Evolutionary conservation across 371 early-diverging fungal species (phyloP).

Genomic region (Haplosporangium sp.): DNA sequence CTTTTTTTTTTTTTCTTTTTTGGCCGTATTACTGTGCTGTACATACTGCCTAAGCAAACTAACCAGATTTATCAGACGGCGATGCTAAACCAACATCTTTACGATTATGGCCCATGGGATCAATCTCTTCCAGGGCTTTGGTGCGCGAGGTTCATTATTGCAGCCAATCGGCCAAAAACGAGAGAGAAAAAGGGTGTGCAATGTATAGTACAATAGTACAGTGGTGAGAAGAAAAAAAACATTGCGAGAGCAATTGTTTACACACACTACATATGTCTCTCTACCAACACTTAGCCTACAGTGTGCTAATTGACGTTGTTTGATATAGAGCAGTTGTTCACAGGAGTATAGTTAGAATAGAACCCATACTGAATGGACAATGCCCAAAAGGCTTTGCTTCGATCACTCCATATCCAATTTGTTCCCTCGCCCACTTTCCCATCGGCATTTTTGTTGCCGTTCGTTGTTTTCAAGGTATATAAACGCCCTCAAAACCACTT

Average conservation of each 20-base stretch:
- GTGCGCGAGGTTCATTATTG: too few species aligned
- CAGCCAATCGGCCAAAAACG: too few species aligned
- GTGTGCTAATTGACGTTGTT: neutral
- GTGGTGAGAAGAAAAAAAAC: neutral
- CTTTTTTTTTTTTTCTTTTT: conserved; percentile 10
- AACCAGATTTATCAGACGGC: neutral
- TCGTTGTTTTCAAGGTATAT: neutral
- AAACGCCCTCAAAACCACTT: conserved; percentile 8
- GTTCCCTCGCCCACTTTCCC: neutral
- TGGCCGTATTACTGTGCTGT: conserved; percentile 3
- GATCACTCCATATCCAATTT: neutral
- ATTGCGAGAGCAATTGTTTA: conserved; percentile 4
- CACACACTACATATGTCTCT: neutral
- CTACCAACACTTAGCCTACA: too few species aligned
- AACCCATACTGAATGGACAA: too few species aligned
- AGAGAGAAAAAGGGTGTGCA: neutral
- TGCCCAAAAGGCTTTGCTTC: too few species aligned
- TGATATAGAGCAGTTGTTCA: neutral
- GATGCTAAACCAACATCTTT: neutral
- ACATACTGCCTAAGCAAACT: neutral
- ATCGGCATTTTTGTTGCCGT: neutral
- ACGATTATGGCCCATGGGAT: too few species aligned
- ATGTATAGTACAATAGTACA: neutral
- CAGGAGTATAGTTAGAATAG: too few species aligned
- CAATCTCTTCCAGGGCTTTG: too few species aligned